These are phyloP conservation scores for Trematosphaeria pertusa DNA, from an alignment of 2,329 filamentous ascomycete genomes.

Conservation along the genomic window DNA sequence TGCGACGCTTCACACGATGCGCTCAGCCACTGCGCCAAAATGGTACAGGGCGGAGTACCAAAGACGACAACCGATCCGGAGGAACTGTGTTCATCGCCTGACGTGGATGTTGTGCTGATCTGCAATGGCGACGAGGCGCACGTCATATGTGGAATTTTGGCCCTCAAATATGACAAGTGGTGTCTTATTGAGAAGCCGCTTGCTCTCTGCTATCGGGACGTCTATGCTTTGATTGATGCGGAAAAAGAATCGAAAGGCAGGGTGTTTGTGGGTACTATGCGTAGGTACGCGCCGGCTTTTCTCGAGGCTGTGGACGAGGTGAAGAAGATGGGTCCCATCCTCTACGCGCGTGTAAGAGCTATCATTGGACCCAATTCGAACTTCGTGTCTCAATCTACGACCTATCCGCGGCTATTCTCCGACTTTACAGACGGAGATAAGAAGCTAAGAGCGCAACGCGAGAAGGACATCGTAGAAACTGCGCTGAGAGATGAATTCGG, in stretches of 20 bases:
- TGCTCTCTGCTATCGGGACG: constrained; percentile 56
- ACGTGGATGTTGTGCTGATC: constrained; percentile 63
- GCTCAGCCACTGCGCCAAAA: constrained; percentile 48
- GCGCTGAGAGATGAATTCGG: constrained; percentile 36
- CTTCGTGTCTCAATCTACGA: constrained; percentile 59
- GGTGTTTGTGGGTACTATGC: constrained; percentile 67
- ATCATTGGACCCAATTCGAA: constrained; percentile 62
- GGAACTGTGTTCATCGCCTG: constrained; percentile 52
- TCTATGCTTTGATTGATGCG: constrained; percentile 58
- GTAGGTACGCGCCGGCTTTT: constrained; percentile 66
- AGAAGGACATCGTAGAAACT: constrained; percentile 41
- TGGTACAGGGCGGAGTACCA: constrained; percentile 33
- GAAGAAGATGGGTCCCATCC: constrained; percentile 57
- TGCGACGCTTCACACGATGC: constrained; percentile 60
- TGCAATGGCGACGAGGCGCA: constrained; percentile 63
- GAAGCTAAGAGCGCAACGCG: constrained; percentile 23
- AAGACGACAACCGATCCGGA: constrained; percentile 47
- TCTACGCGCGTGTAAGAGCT: constrained; percentile 62
- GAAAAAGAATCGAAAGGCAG: constrained; percentile 52
- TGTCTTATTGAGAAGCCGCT: constrained; percentile 68
- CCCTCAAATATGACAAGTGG: constrained; percentile 62
- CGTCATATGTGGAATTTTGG: constrained; percentile 58
- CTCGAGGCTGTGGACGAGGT: constrained; percentile 63
- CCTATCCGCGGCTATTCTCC: constrained; percentile 53
- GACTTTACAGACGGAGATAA: constrained; percentile 48